Base-by-base conservation (phyloP, 306 rosid genomes). In the Vigna radiata region DNA sequence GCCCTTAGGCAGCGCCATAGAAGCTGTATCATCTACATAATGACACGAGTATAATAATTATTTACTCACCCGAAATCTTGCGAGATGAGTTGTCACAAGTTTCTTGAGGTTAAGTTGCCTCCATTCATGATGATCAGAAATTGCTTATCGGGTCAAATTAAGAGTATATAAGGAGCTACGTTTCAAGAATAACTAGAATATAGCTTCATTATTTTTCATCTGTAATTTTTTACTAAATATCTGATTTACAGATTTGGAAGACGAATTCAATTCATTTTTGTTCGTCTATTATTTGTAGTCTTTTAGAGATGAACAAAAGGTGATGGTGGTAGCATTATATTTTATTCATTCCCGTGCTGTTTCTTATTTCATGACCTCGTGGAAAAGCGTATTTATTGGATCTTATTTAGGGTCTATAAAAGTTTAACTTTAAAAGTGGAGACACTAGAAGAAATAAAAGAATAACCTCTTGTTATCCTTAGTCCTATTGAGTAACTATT, bases 1-100 rank as follows among this genome's bases (percentile, higher is more conserved):
- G 98, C 98, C 98, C 47, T 86, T 94, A 19, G 98, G 98, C 85
- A 94, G 97, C 13, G 98, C 98, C 63, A 94, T 94, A 44, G 98
- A 94, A 86, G 97, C 98, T 19, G 91, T 94, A 36, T 94, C 97
- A 37, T 77, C 96, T n/a, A 0, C 84, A 67, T 88, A 89, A 44
- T 88, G 81, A 56, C 80, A 79, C 85, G 89, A 77, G 49, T 79
- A 70, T 67, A 81, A 4, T 73, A 84, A 6, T 77, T 84, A 56
- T 59, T 69, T 48, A 39, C 44, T 70, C 77, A 48, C 33, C 29
- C 4, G 19, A 68, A 76, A 63, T 79, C 63, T 62, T 53, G 36
- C 13, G 39, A 21, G 70, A 15, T 13, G 70, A 72, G 55, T 70
- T 70, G 14, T 70, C 53, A 16, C 25, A 58, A 36, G 12, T 52